Evolutionary conservation across 2,329 filamentous ascomycete species (phyloP).

Genomic region (Celoporthe dispersa): DNA sequence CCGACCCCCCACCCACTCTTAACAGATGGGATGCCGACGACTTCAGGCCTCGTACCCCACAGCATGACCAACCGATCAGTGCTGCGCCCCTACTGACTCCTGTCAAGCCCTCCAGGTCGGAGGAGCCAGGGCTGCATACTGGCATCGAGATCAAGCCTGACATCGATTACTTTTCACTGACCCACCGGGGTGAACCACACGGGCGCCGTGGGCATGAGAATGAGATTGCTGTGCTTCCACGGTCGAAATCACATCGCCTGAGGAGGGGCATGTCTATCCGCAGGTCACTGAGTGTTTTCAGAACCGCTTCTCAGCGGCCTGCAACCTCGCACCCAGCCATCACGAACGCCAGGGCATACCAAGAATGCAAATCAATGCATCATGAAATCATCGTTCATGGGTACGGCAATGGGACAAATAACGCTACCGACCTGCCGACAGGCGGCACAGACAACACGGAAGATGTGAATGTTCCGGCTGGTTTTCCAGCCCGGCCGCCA

Average conservation of each 20-base stretch:
- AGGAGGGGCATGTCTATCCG: slow-evolving; percentile 39
- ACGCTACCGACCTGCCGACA: slow-evolving; percentile 34
- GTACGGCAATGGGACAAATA: slow-evolving; percentile 58
- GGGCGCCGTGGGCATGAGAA: not conserved
- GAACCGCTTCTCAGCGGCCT: slow-evolving; percentile 20
- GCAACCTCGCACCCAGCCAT: not conserved
- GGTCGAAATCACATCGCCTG: slow-evolving; percentile 32
- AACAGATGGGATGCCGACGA: not conserved
- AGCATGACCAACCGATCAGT: slow-evolving; percentile 27
- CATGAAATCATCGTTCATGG: slow-evolving; percentile 59
- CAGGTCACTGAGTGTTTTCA: slow-evolving; percentile 41
- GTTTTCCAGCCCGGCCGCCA: not conserved
- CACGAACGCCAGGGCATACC: slow-evolving; percentile 17
- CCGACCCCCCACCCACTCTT: not conserved
- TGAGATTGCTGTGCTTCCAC: not conserved
- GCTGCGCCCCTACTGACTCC: slow-evolving; percentile 17
- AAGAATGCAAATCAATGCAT: slow-evolving; percentile 37
- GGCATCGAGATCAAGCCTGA: slow-evolving; percentile 54
- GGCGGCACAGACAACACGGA: not conserved
- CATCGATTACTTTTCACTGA: slow-evolving; percentile 57
- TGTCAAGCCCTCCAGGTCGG: not conserved
- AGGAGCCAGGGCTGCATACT: too few species aligned
- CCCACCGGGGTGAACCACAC: slow-evolving; percentile 38
- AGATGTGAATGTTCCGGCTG: not conserved
- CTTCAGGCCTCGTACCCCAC: slow-evolving; percentile 37